These are phyloP conservation scores for Eucalyptus curtisii DNA, from an alignment of 345 rosid species.

Conservation along the genomic window DNA sequence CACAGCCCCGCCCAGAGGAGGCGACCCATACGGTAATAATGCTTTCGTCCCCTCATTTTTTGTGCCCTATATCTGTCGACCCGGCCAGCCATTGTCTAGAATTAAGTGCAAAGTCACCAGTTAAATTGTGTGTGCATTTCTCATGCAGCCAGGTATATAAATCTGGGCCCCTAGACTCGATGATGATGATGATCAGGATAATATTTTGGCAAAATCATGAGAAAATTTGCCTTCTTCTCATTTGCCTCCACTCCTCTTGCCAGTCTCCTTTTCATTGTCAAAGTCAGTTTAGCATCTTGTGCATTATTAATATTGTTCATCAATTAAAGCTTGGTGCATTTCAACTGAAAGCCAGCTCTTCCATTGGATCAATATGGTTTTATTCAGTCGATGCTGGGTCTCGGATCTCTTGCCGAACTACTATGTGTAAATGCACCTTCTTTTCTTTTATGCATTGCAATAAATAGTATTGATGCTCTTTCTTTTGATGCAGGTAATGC, in stretches of 20 bases:
- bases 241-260: background rate
- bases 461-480: too few relatives aligned
- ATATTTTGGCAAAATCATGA: background rate
- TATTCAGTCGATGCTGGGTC: background rate
- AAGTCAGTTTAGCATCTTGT: background rate
- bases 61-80: background rate
- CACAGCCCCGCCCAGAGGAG: slow-evolving; percentile 70
- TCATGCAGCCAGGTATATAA: background rate
- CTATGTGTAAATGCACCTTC: background rate
- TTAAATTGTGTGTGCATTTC: background rate
- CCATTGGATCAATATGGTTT: background rate
- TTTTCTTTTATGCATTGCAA: background rate
- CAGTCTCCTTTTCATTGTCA: background rate
- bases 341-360: background rate
- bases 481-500: slow-evolving; percentile 16
- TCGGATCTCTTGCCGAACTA: background rate
- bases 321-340: background rate
- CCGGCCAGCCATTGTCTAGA: background rate
- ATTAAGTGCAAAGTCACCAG: background rate
- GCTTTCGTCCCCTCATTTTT: background rate
- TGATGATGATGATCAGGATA: background rate
- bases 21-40: slow-evolving; percentile 39
- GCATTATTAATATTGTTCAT: background rate
- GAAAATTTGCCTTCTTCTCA: background rate
- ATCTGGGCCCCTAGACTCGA: background rate